These are phyloP conservation scores for Saccharomycopsis hybrid DNA, from an alignment of 1,139 yeast species.

Conservation along the genomic window DNA sequence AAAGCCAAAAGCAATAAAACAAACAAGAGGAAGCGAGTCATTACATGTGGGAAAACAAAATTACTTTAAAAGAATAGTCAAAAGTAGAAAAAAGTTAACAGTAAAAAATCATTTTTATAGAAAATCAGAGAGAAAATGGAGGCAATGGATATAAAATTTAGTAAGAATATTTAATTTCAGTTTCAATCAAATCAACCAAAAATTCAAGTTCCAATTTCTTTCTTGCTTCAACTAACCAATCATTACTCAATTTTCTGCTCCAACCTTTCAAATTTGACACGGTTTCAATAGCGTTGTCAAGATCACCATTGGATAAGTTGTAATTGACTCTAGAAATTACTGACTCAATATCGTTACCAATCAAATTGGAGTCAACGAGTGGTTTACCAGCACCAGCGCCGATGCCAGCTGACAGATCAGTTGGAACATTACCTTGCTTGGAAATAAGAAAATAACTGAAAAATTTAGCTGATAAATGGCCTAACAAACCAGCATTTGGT, in stretches of 20 bases:
- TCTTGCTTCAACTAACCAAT: conserved; percentile 87
- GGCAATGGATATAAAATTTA: background rate
- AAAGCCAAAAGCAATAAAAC: too few relatives aligned
- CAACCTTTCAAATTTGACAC: conserved; percentile 87
- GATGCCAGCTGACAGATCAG: too few relatives aligned
- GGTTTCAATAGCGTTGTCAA: conserved; percentile 88
- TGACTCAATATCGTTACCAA: conserved; percentile 81
- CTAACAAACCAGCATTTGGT: conserved; percentile 91
- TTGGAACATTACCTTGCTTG: conserved; percentile 49
- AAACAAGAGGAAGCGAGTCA: too few relatives aligned
- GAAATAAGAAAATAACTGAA: conserved; percentile 70
- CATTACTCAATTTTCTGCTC: conserved; percentile 84
- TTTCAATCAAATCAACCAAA: conserved; percentile 45
- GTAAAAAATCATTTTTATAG: too few relatives aligned
- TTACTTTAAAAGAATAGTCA: too few relatives aligned
- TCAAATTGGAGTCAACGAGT: conserved; percentile 32
- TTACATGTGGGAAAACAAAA: too few relatives aligned
- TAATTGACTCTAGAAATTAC: conserved; percentile 82
- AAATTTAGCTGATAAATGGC: conserved; percentile 74
- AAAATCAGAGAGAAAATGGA: background rate
- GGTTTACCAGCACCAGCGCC: conserved; percentile 24
- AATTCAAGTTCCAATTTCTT: conserved; percentile 84
- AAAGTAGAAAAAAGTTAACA: too few relatives aligned
- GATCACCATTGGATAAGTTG: conserved; percentile 67
- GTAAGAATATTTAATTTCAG: conserved; percentile 31